These are phyloP conservation scores for Stachybotrys chartarum DNA, from an alignment of 2,329 filamentous ascomycete genomes.

Conservation along the genomic window DNA sequence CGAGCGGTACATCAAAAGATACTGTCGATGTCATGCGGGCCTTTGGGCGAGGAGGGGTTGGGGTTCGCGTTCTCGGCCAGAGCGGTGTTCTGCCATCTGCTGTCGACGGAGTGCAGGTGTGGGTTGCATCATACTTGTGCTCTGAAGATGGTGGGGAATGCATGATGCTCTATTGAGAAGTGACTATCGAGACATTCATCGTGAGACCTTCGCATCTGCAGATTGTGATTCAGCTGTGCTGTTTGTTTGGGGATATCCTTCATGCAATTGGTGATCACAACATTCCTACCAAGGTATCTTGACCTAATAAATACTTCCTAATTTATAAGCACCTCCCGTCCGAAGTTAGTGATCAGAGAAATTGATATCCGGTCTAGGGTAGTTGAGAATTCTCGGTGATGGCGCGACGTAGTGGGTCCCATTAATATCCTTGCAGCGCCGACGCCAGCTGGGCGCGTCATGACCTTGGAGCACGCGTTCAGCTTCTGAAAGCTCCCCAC, in stretches of 20 bases:
- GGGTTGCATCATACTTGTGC: background rate
- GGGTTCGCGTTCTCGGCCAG: slow-evolving; percentile 31
- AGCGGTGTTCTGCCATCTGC: slow-evolving; percentile 29
- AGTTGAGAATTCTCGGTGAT: background rate
- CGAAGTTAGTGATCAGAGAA: background rate
- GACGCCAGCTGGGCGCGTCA: slow-evolving; percentile 16
- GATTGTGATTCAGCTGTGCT: no score
- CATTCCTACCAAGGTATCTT: no score
- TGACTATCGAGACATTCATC: no score
- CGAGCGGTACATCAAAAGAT: slow-evolving; percentile 56
- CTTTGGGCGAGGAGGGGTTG: slow-evolving; percentile 24
- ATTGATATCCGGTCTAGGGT: background rate
- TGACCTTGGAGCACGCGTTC: slow-evolving; percentile 15
- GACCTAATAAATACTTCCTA: no score
- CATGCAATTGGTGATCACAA: no score
- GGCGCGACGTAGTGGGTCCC: slow-evolving; percentile 5
- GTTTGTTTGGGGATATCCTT: no score
- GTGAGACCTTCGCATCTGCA: no score
- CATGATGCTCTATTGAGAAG: background rate
- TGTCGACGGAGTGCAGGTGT: slow-evolving; percentile 1
- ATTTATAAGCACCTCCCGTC: no score
- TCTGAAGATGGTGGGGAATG: background rate
- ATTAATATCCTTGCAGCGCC: slow-evolving; percentile 20
- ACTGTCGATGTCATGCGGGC: slow-evolving; percentile 15
- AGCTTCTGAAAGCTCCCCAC: slow-evolving; percentile 1